Conservation (phyloP, 305 asterid genomes). For the Plantago rigida region DNA sequence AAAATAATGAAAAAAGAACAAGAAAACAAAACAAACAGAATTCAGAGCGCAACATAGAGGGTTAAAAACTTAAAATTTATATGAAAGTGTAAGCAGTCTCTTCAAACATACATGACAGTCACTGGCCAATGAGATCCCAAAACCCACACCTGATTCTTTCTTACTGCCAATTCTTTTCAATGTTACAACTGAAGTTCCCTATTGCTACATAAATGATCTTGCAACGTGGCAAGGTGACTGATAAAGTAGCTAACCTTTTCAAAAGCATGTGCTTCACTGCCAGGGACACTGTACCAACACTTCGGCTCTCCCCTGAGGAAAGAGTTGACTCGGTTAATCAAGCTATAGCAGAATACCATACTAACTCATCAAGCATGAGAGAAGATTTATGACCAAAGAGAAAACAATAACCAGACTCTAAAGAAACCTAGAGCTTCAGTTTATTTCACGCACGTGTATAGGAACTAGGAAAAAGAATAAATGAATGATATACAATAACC, state of each 20-base stretch:
- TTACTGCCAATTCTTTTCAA: constrained; percentile 13
- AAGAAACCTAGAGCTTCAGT: no score
- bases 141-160: constrained; percentile 8
- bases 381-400: constrained; percentile 8
- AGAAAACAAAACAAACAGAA: no score
- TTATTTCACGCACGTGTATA: no score
- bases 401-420: background rate
- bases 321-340: constrained; percentile 18
- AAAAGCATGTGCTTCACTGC: constrained; percentile 69
- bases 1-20: no score
- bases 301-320: constrained; percentile 94
- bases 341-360: constrained; percentile 7
- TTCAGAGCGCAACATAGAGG: no score
- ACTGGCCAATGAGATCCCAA: constrained; percentile 12
- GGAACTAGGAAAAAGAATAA: no score
- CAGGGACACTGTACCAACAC: constrained; percentile 98
- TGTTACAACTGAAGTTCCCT: constrained; percentile 4
- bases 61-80: no score
- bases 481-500: no score
- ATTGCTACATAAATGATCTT: constrained; percentile 19
- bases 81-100: background rate
- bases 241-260: constrained; percentile 58
- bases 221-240: background rate
- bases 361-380: constrained; percentile 15
- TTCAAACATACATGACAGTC: background rate